Percentiles rank a stretch among this genome's conserved stretches.
Conservation (phyloP, 306 rosid genomes). For the Prunus davidiana region DNA sequence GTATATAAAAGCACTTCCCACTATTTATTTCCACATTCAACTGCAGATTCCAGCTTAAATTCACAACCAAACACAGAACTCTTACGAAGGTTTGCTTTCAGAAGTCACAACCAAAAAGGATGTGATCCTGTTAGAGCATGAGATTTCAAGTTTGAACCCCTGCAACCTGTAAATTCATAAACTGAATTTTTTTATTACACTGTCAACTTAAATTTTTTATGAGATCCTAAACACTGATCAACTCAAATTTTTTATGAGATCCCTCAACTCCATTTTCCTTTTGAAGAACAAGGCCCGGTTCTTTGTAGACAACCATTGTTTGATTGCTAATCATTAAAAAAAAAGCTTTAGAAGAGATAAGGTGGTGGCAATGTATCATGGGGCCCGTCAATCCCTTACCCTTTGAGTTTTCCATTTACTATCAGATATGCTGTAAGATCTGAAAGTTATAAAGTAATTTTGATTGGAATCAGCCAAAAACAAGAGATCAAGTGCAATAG, state of each 20-base stretch:
- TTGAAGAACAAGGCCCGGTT: background rate
- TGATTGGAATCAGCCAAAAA: conserved; percentile 5
- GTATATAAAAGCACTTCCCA: background rate
- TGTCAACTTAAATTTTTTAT: background rate
- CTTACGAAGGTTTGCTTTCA: background rate
- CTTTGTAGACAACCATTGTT: background rate
- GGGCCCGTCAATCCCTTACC: background rate
- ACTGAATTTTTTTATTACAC: background rate
- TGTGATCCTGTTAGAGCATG: background rate
- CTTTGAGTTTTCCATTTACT: background rate
- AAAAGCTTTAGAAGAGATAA: background rate
- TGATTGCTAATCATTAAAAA: background rate
- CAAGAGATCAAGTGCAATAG: conserved; percentile 3
- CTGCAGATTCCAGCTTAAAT: background rate
- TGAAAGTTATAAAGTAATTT: background rate
- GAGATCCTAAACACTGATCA: no score
- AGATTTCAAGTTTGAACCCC: background rate
- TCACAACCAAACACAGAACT: background rate
- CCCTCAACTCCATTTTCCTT: background rate
- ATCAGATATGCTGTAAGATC: background rate
- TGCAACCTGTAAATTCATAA: background rate
- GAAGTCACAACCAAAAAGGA: background rate
- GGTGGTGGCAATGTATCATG: background rate
- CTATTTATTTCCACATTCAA: background rate
- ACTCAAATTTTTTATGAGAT: background rate